Base-by-base conservation (phyloP, 768 basidiomycete species). In the Crassisporium funariophilum region DNA sequence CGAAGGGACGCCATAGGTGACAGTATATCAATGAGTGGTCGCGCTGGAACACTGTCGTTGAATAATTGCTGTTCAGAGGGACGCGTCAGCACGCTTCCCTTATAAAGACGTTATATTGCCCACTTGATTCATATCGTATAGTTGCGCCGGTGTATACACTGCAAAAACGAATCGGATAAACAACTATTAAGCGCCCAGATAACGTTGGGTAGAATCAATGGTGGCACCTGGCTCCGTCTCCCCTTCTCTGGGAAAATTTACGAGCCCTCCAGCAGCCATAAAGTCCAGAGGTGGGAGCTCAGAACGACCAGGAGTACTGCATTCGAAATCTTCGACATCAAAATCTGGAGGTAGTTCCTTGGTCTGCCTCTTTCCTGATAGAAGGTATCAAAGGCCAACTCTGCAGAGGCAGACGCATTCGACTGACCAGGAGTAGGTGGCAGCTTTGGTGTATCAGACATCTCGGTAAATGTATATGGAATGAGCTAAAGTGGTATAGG, bases 11-110 rank as follows among this genome's bases (percentile, higher is more conserved):
- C 63, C 50, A 87, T 79, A 3, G 81, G 71, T 9, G 71, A 69
- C 39, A 86, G 68, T 13, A 66, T 58, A 23, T 79, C 76, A 48
- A 91, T 74, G 37, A 88, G 69, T 5, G 82, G 82, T 11, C 76
- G 73, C 33, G 61, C 53, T 4, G 65, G 62, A 19, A 73, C 59
- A 16, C 65, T 69, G 15, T 73, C 74, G 21, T 69, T 59, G n/a
- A 67, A 53, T 1, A 70, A 54, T 58, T 62, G 56, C 68, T 69
- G 33, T 22, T 16, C 5, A n/a, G 13, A 13, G 22, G 8, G 23
- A n/a, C 15, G 25, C 17, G 21, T 24, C 6, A 38, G n/a, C 11
- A 31, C n/a, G 10, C 5, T n/a, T 13, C 34, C 15, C 10, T 4
- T 11, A 20, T 15, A 13, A 12, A 35, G n/a, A 16, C 4, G 11